Evolutionary conservation across 495 filamentous ascomycete genomes (phyloP), one percentile per base, ranked within the genome.

Genomic region (Daldinia grandis): DNA sequence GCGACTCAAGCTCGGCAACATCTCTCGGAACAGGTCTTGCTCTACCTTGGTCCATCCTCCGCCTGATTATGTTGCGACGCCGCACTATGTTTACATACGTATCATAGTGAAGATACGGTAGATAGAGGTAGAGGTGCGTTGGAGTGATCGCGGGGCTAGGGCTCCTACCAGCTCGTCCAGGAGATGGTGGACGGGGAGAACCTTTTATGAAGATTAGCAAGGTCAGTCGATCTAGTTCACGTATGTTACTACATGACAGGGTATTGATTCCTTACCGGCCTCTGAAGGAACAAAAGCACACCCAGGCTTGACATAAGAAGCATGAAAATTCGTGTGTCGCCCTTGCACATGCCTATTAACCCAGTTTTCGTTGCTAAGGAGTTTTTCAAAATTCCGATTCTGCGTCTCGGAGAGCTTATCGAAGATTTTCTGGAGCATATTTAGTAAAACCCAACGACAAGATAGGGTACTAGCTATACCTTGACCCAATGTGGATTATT

Each of bases 401-500:
- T 75, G 79, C 17, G 69, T 79, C 31, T 74, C 75, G 50, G 74
- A 77, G 33, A 79, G 71, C 35, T 72, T 81, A 27, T 74, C 76
- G 47, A 80, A 85, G 9, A 79, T 79, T 59, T 78, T 75, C 77
- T 80, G 28, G 9, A 2, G 4, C 44, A 57, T 1, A 74, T 76
- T 68, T 73, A 80, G 67, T 76, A n/a, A 72, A 53, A 30, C 68
- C 73, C 4, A 69, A 68, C 65, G 15, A 24, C 12, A 8, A 19
- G 28, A 24, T n/a, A 24, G 17, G 1, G 12, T 5, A 21, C 5
- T 5, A 2, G 3, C 17, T 25, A 60, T 72, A 84, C 83, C 73
- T 85, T 87, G 12, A 91, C 89, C 89, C 89, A 92, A 6, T 84
- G 82, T 2, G 89, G 85, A 74, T 91, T 88, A 4, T 86, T 91